Conservation (phyloP, 176 grass and related monocot species). For the Thinopyrum elongatum region DNA sequence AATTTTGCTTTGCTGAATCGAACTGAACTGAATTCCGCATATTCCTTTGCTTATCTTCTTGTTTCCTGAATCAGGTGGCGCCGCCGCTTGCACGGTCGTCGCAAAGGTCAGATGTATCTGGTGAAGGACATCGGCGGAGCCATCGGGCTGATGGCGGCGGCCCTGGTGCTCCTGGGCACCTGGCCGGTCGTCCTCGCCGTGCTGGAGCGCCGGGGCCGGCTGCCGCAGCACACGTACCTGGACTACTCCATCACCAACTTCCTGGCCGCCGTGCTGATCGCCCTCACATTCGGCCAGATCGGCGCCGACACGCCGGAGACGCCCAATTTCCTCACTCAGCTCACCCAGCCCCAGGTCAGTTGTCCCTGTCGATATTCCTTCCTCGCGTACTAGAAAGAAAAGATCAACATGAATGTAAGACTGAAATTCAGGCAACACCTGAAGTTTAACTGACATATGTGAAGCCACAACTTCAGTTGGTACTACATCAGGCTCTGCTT, state of each 20-base stretch:
- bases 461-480: neutral
- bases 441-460: neutral
- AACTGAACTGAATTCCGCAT: too few relatives aligned
- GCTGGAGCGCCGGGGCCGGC: conserved; percentile 74
- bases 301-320: conserved; percentile 50
- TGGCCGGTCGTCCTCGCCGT: conserved; percentile 95
- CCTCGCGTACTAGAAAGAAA: neutral
- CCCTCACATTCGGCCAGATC: conserved; percentile 75
- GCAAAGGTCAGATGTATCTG: conserved; percentile 53
- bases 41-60: too few relatives aligned
- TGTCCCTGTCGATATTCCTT: neutral
- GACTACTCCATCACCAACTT: conserved; percentile 91
- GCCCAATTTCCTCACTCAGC: conserved; percentile 91
- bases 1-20: too few relatives aligned
- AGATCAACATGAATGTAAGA: neutral
- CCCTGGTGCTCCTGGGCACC: conserved; percentile 78
- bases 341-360: conserved; percentile 39
- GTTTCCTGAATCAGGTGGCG: neutral
- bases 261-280: conserved; percentile 72
- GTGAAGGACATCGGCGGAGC: conserved; percentile 74
- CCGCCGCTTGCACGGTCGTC: neutral
- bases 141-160: conserved; percentile 65
- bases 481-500: neutral
- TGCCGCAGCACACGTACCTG: conserved; percentile 91
- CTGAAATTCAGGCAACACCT: neutral